Conservation (phyloP, 164 flowering plant species). For the Berberis vulgaris region DNA sequence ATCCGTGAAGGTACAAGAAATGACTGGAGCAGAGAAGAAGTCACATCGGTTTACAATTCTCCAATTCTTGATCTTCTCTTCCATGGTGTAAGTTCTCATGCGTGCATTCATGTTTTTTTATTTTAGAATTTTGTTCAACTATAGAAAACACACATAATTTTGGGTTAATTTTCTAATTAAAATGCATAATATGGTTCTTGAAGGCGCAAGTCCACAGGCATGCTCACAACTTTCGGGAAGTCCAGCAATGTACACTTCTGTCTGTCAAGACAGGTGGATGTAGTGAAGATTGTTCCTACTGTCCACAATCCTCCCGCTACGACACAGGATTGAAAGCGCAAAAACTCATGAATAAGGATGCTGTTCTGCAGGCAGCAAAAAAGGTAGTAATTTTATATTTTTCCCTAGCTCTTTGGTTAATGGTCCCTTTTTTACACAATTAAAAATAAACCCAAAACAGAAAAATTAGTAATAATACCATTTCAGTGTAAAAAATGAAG, state of each 20-base stretch:
- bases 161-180: neutral
- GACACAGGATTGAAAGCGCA: slow-evolving; percentile 83
- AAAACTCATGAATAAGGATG: slow-evolving; percentile 81
- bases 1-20: slow-evolving; percentile 70
- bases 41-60: slow-evolving; percentile 70
- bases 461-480: too few relatives aligned
- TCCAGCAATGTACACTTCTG: slow-evolving; percentile 95
- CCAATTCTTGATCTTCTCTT: slow-evolving; percentile 95
- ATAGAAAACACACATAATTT: neutral
- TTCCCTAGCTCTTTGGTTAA: neutral
- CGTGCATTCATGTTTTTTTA: too few relatives aligned
- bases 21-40: slow-evolving; percentile 62
- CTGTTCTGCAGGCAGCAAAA: slow-evolving; percentile 74
- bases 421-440: too few relatives aligned
- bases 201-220: slow-evolving; percentile 99
- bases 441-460: too few relatives aligned
- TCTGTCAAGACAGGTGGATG: slow-evolving; percentile 98
- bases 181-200: slow-evolving; percentile 3
- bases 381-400: slow-evolving; percentile 33
- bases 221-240: slow-evolving; percentile 94
- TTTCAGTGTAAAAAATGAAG: too few relatives aligned
- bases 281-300: slow-evolving; percentile 97
- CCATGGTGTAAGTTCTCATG: slow-evolving; percentile 56
- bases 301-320: slow-evolving; percentile 95
- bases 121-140: neutral